Percentiles rank a stretch among this genome's conserved stretches.
These are phyloP conservation scores for Pythium oligandrum DNA, from an alignment of 352 stramenopile genomes.

Conservation along the genomic window DNA sequence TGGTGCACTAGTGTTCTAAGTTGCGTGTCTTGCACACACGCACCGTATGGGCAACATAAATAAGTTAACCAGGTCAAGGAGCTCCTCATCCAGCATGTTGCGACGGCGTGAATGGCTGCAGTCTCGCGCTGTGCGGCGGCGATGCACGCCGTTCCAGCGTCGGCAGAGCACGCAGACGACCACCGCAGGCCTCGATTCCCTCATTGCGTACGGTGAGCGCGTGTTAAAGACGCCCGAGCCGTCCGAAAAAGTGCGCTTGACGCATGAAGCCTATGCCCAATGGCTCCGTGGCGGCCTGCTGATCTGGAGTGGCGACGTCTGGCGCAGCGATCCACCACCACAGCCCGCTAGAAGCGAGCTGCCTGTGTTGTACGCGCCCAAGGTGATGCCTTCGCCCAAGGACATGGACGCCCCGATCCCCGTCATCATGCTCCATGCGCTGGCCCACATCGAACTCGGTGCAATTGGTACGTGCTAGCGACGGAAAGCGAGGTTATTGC, in stretches of 20 bases:
- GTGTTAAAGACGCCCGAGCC: slow-evolving; percentile 46
- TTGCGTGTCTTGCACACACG: no score
- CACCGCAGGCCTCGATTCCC: slow-evolving; percentile 25
- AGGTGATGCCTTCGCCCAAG: slow-evolving; percentile 70
- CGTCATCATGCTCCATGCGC: slow-evolving; percentile 71
- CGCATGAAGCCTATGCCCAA: slow-evolving; percentile 41
- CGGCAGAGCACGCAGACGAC: not conserved
- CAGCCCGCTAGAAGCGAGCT: slow-evolving; percentile 40
- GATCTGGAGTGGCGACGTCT: slow-evolving; percentile 27
- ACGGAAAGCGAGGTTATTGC: not conserved
- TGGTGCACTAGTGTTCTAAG: no score
- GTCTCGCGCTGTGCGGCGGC: not conserved
- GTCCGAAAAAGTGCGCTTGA: slow-evolving; percentile 58
- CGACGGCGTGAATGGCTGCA: no score
- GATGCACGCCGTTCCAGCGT: not conserved
- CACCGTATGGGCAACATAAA: no score
- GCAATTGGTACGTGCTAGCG: slow-evolving; percentile 38
- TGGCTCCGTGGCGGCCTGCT: slow-evolving; percentile 40
- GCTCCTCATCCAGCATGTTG: no score
- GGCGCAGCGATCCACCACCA: slow-evolving; percentile 29
- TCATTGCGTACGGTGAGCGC: slow-evolving; percentile 57
- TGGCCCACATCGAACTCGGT: slow-evolving; percentile 84
- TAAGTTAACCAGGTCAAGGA: no score
- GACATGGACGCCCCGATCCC: slow-evolving; percentile 56
- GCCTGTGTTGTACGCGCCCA: slow-evolving; percentile 55